Conservation (phyloP, 2,329 filamentous ascomycete genomes). For the Neopestalotiopsis rosae region DNA sequence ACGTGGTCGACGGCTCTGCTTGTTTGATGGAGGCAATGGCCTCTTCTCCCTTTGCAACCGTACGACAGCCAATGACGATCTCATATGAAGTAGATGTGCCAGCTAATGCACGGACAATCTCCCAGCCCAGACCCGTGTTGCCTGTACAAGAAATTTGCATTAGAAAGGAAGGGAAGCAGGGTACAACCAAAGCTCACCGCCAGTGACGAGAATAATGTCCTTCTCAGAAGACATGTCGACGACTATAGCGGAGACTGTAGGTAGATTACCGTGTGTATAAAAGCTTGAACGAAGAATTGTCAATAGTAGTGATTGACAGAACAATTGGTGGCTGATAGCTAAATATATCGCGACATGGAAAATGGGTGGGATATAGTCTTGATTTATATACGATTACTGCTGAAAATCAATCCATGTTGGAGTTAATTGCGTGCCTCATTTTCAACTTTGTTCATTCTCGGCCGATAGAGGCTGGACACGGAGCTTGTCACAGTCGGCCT, state of each 20-base stretch:
- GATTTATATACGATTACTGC: too few relatives aligned
- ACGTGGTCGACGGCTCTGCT: constrained; percentile 42
- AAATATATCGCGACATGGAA: too few relatives aligned
- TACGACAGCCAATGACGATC: constrained; percentile 55
- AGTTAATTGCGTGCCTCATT: too few relatives aligned
- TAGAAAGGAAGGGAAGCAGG: not conserved
- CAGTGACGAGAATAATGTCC: constrained; percentile 14
- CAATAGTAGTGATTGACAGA: not conserved
- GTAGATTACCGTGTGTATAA: not conserved
- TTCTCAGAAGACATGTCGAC: constrained; percentile 11
- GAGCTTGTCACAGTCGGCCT: not conserved
- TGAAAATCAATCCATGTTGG: too few relatives aligned
- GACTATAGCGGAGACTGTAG: not conserved
- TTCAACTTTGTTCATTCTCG: not conserved
- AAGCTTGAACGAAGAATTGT: not conserved
- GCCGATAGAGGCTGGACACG: not conserved
- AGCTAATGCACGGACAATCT: constrained; percentile 7
- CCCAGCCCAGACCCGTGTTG: constrained; percentile 15
- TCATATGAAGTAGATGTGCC: constrained; percentile 40
- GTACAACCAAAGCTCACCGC: not conserved
- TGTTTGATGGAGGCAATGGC: constrained; percentile 43
- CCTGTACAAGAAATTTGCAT: not conserved
- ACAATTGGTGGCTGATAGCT: too few relatives aligned
- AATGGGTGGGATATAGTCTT: too few relatives aligned
- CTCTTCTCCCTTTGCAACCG: constrained; percentile 47